Percentiles rank a stretch among this genome's conserved stretches.
phyloP scores from a whole-genome alignment of 2,329 filamentous ascomycete genomes.

The Fusarium illudens region DNA sequence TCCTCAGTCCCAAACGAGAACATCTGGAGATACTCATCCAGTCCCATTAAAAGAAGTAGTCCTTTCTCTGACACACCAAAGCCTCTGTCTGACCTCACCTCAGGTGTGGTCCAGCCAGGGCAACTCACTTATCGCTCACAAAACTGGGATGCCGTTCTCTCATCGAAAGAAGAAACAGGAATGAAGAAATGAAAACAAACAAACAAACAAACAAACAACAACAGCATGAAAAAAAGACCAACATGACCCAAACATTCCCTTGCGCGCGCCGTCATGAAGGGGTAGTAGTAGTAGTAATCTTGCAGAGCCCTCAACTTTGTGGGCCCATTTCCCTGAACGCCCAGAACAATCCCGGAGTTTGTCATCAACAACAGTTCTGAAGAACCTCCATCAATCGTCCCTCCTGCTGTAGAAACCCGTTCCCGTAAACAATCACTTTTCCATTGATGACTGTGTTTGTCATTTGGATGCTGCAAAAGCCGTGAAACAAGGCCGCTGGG shows the following conservation, averaged over 20 bases:
- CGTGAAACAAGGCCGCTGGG: slow-evolving; percentile 9
- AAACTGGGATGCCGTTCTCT: slow-evolving; percentile 20
- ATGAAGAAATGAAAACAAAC: slow-evolving; percentile 17
- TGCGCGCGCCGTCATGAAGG: slow-evolving; percentile 41
- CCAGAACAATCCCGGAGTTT: slow-evolving; percentile 41
- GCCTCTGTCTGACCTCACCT: neutral
- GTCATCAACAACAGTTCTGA: slow-evolving; percentile 39
- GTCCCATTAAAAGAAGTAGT: slow-evolving; percentile 17
- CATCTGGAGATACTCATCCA: slow-evolving; percentile 21
- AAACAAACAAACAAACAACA: neutral
- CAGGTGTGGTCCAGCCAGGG: neutral
- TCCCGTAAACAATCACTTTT: slow-evolving; percentile 23
- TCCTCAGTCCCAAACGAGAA: slow-evolving; percentile 21
- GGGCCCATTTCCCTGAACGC: slow-evolving; percentile 42
- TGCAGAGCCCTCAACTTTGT: slow-evolving; percentile 40
- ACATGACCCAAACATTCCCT: slow-evolving; percentile 29
- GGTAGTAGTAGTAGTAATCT: slow-evolving; percentile 31
- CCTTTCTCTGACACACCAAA: neutral
- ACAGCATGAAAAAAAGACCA: slow-evolving; percentile 14
- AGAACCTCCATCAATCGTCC: slow-evolving; percentile 29
- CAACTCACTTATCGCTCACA: slow-evolving; percentile 14
- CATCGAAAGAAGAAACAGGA: slow-evolving; percentile 25
- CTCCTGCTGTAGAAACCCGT: slow-evolving; percentile 27
- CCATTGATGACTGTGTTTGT: slow-evolving; percentile 13
- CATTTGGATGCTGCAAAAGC: slow-evolving; percentile 15